phyloP scores from a whole-genome alignment of 2,329 filamentous ascomycete species.

The Nemania sp. region DNA sequence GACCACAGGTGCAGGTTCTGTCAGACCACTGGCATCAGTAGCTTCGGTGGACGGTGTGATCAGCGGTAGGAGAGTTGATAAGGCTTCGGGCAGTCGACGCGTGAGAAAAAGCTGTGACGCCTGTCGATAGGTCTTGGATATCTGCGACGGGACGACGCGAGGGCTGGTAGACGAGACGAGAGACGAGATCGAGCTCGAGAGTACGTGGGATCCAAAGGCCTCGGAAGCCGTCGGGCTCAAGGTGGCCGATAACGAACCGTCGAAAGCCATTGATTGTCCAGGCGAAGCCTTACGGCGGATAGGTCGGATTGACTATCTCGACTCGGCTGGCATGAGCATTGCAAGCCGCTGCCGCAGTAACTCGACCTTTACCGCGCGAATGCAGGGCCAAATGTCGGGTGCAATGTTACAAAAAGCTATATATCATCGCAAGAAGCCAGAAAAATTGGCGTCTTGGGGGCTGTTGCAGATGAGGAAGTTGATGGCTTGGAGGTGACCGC shows the following conservation, averaged over 20 bases:
- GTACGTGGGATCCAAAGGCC: slow-evolving; percentile 52
- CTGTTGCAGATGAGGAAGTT: slow-evolving; percentile 17
- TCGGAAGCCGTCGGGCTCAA: slow-evolving; percentile 51
- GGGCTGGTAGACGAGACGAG: slow-evolving; percentile 63
- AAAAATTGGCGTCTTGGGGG: slow-evolving; percentile 5
- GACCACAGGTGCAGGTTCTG: slow-evolving; percentile 72
- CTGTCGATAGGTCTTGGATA: slow-evolving; percentile 92
- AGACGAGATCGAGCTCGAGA: slow-evolving; percentile 71
- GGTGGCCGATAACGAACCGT: slow-evolving; percentile 47
- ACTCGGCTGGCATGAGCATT: slow-evolving; percentile 16
- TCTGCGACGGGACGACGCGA: slow-evolving; percentile 68
- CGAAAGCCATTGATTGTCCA: slow-evolving; percentile 46
- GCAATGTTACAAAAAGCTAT: too few species aligned
- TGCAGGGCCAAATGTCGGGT: not conserved
- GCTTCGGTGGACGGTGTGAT: slow-evolving; percentile 62
- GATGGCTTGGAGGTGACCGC: slow-evolving; percentile 14
- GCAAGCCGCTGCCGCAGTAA: slow-evolving; percentile 6
- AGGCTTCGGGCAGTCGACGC: slow-evolving; percentile 85
- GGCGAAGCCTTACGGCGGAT: slow-evolving; percentile 2
- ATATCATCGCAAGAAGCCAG: not conserved
- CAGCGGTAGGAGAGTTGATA: slow-evolving; percentile 81
- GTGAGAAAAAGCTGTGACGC: slow-evolving; percentile 93
- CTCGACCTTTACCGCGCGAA: slow-evolving; percentile 1
- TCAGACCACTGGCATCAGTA: slow-evolving; percentile 49
- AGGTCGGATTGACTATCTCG: slow-evolving; percentile 6